phyloP scores from a whole-genome alignment of 2,329 filamentous ascomycete genomes.

The Curvularia sp. region DNA sequence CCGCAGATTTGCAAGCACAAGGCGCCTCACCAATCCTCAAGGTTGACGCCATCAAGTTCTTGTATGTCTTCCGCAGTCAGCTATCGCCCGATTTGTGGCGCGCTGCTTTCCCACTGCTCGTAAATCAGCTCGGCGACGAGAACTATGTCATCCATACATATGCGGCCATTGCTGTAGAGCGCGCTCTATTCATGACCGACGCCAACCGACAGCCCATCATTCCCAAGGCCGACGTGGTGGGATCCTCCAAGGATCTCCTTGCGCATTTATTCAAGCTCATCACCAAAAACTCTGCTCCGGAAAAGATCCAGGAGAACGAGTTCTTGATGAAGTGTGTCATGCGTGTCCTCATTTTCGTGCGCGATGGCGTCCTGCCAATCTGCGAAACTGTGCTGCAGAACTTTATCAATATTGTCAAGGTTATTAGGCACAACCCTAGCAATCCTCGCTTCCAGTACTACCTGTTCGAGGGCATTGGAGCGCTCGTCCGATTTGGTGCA shows the following conservation, averaged over 20 bases:
- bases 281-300: slow-evolving; percentile 79
- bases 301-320: slow-evolving; percentile 98
- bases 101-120: slow-evolving; percentile 84
- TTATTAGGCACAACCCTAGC: slow-evolving; percentile 93
- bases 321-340: slow-evolving; percentile 99
- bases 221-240: slow-evolving; percentile 76
- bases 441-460: slow-evolving; percentile 99
- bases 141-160: slow-evolving; percentile 99
- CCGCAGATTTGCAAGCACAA: slow-evolving; percentile 80
- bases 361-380: slow-evolving; percentile 76
- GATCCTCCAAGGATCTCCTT: slow-evolving; percentile 83
- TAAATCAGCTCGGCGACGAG: slow-evolving; percentile 85
- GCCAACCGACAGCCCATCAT: slow-evolving; percentile 80
- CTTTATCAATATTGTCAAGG: slow-evolving; percentile 85
- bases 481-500: slow-evolving; percentile 79
- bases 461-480: slow-evolving; percentile 93
- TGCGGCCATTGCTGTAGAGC: slow-evolving; percentile 93
- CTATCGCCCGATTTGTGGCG: slow-evolving; percentile 92
- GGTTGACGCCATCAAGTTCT: slow-evolving; percentile 97
- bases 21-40: slow-evolving; percentile 84
- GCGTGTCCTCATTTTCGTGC: slow-evolving; percentile 93
- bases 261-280: slow-evolving; percentile 91
- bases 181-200: slow-evolving; percentile 83
- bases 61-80: slow-evolving; percentile 96
- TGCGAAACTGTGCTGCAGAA: slow-evolving; percentile 81